These are phyloP conservation scores for Kingdonia uniflora DNA, from an alignment of 164 flowering plant genomes.

Conservation along the genomic window DNA sequence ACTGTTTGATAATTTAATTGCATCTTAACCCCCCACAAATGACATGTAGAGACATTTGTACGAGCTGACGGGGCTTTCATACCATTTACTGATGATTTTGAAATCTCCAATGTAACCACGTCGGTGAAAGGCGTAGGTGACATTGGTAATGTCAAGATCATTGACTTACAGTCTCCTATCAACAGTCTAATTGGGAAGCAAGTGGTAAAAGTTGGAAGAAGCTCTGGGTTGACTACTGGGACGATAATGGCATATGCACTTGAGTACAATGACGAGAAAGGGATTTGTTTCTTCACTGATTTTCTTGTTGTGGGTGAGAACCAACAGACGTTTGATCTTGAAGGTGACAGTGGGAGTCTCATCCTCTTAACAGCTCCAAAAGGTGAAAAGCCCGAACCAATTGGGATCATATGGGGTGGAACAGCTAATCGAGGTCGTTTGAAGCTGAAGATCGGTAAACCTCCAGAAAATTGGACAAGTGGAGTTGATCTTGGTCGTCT, in stretches of 20 bases:
- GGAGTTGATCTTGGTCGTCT: conserved; percentile 97
- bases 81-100: conserved; percentile 78
- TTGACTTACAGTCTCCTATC: conserved; percentile 73
- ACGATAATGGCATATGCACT: conserved; percentile 89
- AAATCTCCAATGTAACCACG: conserved; percentile 55
- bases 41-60: conserved; percentile 81
- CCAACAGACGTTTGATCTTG: conserved; percentile 86
- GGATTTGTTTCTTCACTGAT: conserved; percentile 89
- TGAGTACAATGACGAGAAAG: conserved; percentile 92
- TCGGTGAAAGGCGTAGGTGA: conserved; percentile 73
- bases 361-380: conserved; percentile 58
- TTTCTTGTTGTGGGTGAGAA: conserved; percentile 93
- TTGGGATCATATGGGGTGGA: conserved; percentile 98
- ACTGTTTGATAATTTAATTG: conserved; percentile 1
- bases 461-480: conserved; percentile 96
- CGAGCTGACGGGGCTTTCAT: conserved; percentile 96
- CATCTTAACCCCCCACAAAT: conserved; percentile 17
- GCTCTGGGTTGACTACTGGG: conserved; percentile 90
- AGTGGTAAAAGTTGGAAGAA: conserved; percentile 89
- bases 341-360: conserved; percentile 97
- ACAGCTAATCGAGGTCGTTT: conserved; percentile 94
- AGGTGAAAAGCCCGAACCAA: conserved; percentile 66
- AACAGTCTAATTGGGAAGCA: conserved; percentile 71
- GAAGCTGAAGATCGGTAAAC: conserved; percentile 75
- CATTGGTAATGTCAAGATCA: conserved; percentile 57